Evolutionary conservation across 169 alveolate species (phyloP).

Genomic region (Plasmodium cynomolgi): DNA sequence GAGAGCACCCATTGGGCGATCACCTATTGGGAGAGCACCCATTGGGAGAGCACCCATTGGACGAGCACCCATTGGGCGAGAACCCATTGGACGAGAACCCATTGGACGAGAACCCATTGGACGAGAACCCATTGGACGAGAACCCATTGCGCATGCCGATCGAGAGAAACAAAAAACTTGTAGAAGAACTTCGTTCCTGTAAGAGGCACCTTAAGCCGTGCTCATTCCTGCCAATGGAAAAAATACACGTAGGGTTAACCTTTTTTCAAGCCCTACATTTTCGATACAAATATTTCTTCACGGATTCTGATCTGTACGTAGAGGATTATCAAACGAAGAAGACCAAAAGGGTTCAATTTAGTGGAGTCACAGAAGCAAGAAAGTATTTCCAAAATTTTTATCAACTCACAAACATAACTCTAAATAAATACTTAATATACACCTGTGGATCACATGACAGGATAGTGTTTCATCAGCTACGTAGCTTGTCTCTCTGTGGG

Average conservation of each 20-base stretch:
- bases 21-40: no score
- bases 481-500: conserved; percentile 48
- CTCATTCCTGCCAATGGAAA: conserved; percentile 52
- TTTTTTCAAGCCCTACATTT: conserved; percentile 52
- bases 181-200: background rate
- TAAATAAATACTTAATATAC: conserved; percentile 57
- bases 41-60: no score
- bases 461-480: conserved; percentile 12
- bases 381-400: conserved; percentile 47
- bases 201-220: conserved; percentile 14
- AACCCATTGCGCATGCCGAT: background rate
- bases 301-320: conserved; percentile 49
- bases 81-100: no score
- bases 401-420: conserved; percentile 31
- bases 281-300: conserved; percentile 29
- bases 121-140: no score
- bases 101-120: no score
- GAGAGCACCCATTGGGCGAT: no score
- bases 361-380: conserved; percentile 41
- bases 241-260: conserved; percentile 64
- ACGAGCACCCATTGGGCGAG: no score
- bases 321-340: conserved; percentile 71
- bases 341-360: conserved; percentile 34
- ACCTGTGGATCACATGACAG: conserved; percentile 11
- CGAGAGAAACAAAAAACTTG: background rate